Evolutionary conservation across 306 rosid genomes (phyloP), one percentile per base, ranked within the genome.

Genomic region (Sicyos edulis): DNA sequence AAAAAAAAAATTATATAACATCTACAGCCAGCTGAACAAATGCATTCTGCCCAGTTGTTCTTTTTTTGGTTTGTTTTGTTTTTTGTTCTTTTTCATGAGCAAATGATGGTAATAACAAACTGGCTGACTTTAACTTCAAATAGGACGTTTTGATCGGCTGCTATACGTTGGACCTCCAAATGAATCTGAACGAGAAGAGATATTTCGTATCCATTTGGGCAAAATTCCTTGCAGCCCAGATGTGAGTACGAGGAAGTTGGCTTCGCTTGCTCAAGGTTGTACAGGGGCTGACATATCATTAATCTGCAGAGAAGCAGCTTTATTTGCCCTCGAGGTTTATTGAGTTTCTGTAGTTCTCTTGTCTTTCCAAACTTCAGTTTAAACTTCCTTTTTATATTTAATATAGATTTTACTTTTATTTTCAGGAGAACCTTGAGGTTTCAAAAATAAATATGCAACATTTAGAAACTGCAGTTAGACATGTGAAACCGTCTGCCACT

Each of bases 91-190:
- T 62, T 32, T 19, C 0, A 44, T n/a, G 47, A 42, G 47, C 22
- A 65, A 65, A 65, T 20, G 17, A 17, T 47, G 42, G 15, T 63
- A 37, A n/a, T 40, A 42, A 42, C 47, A 37, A 6, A 53, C 47
- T 15, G 0, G 51, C 21, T 24, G n/a, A 70, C 26, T 17, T 34
- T 54, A 11, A 19, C 26, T 50, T 79, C 74, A 76, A 72, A 11
- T 89, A 92, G 96, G 98, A 51, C 96, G 91, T 75, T 92, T 90
- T 84, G 96, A 90, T 68, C 96, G 91, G 74, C 75, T 87, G 81
- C 86, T 92, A 32, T 88, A 85, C 74, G 98, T 92, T 74, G 98
- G 96, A 72, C 96, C 91, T 65, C 98, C 98, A 50, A 87, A 85
- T 78, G 85, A 82, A 80, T 65, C 29, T 44, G 98, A 92, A 54